phyloP scores from a whole-genome alignment of 116 monocot species.

The Thalassia testudinum region DNA sequence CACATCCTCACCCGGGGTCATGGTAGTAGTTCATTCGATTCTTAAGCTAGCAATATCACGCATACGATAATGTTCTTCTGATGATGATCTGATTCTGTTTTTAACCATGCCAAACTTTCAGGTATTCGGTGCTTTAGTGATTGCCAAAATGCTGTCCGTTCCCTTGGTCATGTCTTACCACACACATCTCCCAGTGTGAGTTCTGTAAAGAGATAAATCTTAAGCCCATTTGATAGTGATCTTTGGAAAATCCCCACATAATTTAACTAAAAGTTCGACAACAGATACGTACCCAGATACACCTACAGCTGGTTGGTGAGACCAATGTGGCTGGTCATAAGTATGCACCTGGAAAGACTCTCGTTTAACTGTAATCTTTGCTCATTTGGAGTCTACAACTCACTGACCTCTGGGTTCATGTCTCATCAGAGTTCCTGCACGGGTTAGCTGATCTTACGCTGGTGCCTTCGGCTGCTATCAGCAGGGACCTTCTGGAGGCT shows the following conservation, averaged over 20 bases:
- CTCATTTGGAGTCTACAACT: too few species aligned
- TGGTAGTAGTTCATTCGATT: constrained; percentile 46
- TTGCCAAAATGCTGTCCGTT: constrained; percentile 76
- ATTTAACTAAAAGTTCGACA: too few species aligned
- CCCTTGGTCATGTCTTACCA: constrained; percentile 97
- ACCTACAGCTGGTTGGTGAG: constrained; percentile 98
- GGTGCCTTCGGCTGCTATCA: constrained; percentile 78
- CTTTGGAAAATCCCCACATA: too few species aligned
- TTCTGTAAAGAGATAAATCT: neutral
- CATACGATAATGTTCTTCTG: too few species aligned
- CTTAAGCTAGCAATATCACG: too few species aligned
- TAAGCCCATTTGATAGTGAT: too few species aligned
- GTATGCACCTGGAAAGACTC: constrained; percentile 17
- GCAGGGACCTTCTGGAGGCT: constrained; percentile 61
- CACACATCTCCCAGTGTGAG: constrained; percentile 94
- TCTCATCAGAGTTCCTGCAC: constrained; percentile 64
- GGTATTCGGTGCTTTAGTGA: constrained; percentile 92
- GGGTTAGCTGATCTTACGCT: constrained; percentile 90
- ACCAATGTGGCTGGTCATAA: constrained; percentile 93
- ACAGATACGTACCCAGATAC: constrained; percentile 95
- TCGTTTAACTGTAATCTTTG: too few species aligned
- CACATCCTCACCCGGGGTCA: constrained; percentile 87
- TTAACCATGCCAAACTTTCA: constrained; percentile 9
- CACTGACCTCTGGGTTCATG: constrained; percentile 7
- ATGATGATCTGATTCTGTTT: neutral